Evolutionary conservation across 2,329 filamentous ascomycete species (phyloP).

Genomic region (Cladosporium cucumerinum): DNA sequence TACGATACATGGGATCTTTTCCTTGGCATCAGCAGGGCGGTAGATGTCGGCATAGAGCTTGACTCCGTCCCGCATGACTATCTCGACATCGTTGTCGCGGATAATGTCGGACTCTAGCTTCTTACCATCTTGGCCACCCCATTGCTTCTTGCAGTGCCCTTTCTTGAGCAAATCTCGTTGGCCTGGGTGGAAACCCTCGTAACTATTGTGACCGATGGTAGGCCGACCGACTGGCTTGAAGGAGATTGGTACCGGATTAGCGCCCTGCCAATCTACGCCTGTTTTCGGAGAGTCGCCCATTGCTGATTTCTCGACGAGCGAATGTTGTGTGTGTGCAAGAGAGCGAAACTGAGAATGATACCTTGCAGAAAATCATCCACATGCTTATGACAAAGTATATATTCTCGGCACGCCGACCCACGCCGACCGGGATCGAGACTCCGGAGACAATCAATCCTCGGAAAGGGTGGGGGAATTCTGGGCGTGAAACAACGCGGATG

Average conservation of each 20-base stretch:
- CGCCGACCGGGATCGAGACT: not conserved
- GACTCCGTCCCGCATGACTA: conserved; percentile 41
- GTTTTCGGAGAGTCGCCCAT: not conserved
- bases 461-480: not conserved
- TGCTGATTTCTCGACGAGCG: not conserved
- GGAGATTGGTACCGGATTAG: not conserved
- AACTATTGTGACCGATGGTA: not conserved
- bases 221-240: not conserved
- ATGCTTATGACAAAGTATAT: not conserved
- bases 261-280: not conserved
- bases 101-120: conserved; percentile 32
- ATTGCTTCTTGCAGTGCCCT: not conserved
- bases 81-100: conserved; percentile 45
- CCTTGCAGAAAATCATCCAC: not conserved
- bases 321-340: not conserved
- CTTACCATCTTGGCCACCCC: conserved; percentile 7
- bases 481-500: not conserved
- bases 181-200: not conserved
- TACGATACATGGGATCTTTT: conserved; percentile 39
- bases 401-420: not conserved
- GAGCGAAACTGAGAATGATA: not conserved
- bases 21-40: conserved; percentile 34
- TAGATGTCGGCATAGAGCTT: conserved; percentile 46
- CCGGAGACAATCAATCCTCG: not conserved
- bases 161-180: not conserved